Evolutionary conservation across 208 protist species (phyloP).

Genomic region (Crithidia fasciculata): DNA sequence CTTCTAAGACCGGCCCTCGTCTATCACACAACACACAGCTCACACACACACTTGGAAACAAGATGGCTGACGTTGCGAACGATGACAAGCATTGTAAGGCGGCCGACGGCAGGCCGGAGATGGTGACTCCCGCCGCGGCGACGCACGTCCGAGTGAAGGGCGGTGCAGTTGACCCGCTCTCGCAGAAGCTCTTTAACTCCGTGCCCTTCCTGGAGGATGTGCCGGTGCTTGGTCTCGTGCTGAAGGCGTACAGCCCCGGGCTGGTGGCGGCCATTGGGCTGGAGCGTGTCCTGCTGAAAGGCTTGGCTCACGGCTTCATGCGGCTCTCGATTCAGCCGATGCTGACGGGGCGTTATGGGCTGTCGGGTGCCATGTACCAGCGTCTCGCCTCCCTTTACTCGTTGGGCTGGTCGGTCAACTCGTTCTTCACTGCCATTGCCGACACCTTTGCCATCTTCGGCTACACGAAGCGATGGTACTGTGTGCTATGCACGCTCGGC

Average conservation of each 20-base stretch:
- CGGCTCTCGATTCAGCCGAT: slow-evolving; percentile 28
- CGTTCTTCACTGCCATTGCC: slow-evolving; percentile 46
- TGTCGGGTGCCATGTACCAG: slow-evolving; percentile 34
- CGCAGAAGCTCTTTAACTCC: slow-evolving; percentile 32
- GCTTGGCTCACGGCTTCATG: slow-evolving; percentile 23
- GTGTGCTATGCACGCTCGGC: slow-evolving; percentile 42
- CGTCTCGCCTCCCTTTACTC: slow-evolving; percentile 40
- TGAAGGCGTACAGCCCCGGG: slow-evolving; percentile 31
- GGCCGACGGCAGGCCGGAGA: no score
- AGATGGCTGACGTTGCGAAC: no score
- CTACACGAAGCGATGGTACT: slow-evolving; percentile 84
- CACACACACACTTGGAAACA: no score
- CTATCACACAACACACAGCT: no score
- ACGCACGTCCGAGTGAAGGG: no score
- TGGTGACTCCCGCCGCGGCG: no score
- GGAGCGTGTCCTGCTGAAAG: slow-evolving; percentile 27
- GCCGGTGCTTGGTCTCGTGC: slow-evolving; percentile 35
- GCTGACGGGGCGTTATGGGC: slow-evolving; percentile 19
- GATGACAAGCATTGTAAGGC: no score
- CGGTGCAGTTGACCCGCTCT: slow-evolving; percentile 8
- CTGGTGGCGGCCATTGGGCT: slow-evolving; percentile 18
- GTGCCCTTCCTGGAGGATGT: slow-evolving; percentile 32
- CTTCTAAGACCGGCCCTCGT: no score
- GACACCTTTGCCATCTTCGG: slow-evolving; percentile 63
- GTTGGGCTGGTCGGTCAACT: slow-evolving; percentile 54